phyloP scores from a whole-genome alignment of 139 green algal genomes.

The Zygnema circumcarinatum region DNA sequence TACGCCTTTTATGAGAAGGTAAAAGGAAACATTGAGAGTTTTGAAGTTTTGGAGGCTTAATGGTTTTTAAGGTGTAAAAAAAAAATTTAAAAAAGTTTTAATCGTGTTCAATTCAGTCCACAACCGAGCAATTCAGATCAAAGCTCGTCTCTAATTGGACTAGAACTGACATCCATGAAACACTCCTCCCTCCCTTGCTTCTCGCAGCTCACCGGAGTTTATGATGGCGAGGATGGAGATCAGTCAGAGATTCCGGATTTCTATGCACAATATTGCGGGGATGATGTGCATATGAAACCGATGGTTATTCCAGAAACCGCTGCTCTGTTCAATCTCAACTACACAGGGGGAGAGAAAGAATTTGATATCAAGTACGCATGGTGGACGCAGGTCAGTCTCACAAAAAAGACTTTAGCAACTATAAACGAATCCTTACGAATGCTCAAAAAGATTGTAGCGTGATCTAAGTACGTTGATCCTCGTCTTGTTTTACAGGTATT shows the following conservation, averaged over 20 bases:
- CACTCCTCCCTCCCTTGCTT: too few relatives aligned
- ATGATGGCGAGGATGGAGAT: conserved; percentile 1
- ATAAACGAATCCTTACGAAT: too few relatives aligned
- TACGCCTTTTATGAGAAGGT: conserved; percentile 5
- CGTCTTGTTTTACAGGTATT: conserved; percentile 13
- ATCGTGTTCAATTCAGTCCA: too few relatives aligned
- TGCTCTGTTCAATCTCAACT: not conserved
- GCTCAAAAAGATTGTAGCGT: too few relatives aligned
- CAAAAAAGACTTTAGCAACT: too few relatives aligned
- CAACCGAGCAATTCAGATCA: too few relatives aligned
- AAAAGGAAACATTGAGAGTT: not conserved
- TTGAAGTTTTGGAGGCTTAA: not conserved
- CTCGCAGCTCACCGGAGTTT: not conserved
- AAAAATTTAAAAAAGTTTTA: not conserved
- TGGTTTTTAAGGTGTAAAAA: not conserved
- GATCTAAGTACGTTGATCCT: too few relatives aligned
- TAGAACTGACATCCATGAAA: too few relatives aligned
- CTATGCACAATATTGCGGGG: not conserved
- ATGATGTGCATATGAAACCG: conserved; percentile 17
- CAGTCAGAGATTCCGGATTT: conserved; percentile 23
- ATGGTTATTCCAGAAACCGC: conserved; percentile 24
- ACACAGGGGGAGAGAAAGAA: not conserved
- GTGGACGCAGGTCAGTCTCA: not conserved
- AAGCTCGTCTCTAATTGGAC: too few relatives aligned
- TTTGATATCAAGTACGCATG: not conserved